A percentile compares a stretch with the other conserved stretches of the same genome.
Evolutionary conservation across 2,329 filamentous ascomycete genomes (phyloP).

Genomic region (Fusarium newnesense): DNA sequence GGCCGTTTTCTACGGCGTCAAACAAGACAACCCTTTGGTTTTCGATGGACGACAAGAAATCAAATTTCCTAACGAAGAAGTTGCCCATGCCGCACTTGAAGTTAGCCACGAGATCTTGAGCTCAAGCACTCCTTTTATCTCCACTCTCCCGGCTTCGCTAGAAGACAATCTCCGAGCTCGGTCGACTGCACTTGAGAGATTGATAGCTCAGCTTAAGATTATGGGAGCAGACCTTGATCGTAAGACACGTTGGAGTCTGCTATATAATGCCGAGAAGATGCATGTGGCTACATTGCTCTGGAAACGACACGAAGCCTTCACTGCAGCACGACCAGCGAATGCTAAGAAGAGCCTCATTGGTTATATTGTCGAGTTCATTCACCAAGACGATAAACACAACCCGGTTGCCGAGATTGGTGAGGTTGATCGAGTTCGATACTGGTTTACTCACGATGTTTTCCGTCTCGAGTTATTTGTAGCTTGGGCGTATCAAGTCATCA

Average conservation of each 20-base stretch:
- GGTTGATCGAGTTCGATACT: conserved; percentile 83
- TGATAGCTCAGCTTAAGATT: conserved; percentile 76
- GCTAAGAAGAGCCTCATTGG: conserved; percentile 77
- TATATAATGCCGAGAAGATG: conserved; percentile 93
- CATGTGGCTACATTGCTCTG: conserved; percentile 82
- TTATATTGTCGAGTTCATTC: conserved; percentile 79
- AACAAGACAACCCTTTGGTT: conserved; percentile 86
- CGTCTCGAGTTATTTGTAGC: conserved; percentile 79
- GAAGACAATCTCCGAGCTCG: conserved; percentile 83
- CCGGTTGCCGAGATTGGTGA: conserved; percentile 73
- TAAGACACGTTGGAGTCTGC: conserved; percentile 77
- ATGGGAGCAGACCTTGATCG: conserved; percentile 74
- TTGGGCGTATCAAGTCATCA: conserved; percentile 82
- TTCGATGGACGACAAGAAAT: conserved; percentile 76
- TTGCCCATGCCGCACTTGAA: conserved; percentile 79
- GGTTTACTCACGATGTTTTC: conserved; percentile 82
- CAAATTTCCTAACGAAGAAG: conserved; percentile 74
- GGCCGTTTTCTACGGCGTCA: conserved; percentile 89
- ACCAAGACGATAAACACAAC: conserved; percentile 78
- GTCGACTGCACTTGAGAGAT: conserved; percentile 76
- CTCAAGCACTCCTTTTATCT: conserved; percentile 79
- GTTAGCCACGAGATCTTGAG: conserved; percentile 85
- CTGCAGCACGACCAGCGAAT: conserved; percentile 66
- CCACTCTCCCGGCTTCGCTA: conserved; percentile 77
- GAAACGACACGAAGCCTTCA: conserved; percentile 79